Base-by-base conservation (phyloP, 176 grass and related monocot genomes). In the Oryza coarctata region DNA sequence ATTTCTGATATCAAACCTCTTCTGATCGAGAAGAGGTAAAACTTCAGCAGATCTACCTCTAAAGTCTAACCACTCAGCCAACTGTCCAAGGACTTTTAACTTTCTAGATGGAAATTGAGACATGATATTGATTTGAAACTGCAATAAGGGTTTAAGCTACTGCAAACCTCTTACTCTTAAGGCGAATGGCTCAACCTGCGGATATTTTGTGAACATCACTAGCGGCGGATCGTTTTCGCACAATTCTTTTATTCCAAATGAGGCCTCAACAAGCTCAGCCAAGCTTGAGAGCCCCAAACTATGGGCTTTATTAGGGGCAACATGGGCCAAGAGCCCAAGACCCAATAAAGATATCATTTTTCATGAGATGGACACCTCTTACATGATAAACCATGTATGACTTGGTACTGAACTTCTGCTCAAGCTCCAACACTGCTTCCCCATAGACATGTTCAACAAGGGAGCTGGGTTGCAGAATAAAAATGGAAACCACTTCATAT, bases 1-100 rank as follows among this genome's bases (percentile, higher is more conserved):
- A 44, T 25, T 69, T 33, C 44, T 15, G 29, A 26, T 15, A 68
- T 9, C 60, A n/a, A 81, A 60, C 15, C 52, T 75, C 52, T 75
- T 28, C 20, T 14, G 47, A 32, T 60, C 82, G 11, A 13, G 44
- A 29, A 7, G 32, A 43, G 74, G 28, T 62, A 58, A 38, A 36
- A 62, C 73, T 68, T 45, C 62, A 33, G 12, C 35, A 84, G 35
- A 80, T 36, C n/a, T 35, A 79, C 75, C 40, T 32, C 68, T 28
- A 20, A 52, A 7, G 6, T 55, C 50, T 49, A 86, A 65, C 83
- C 18, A 34, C 33, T 73, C 50, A 22, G 6, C 17, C 50, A 18
- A 55, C 20, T 7, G 47, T 55, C 20, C 50, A n/a, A 20, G 50
- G 50, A 6, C 1, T 55, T 55, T 55, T 55, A 55, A 55, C 20